phyloP scores from a whole-genome alignment of 495 filamentous ascomycete species.

The Penicillium riverlandense region DNA sequence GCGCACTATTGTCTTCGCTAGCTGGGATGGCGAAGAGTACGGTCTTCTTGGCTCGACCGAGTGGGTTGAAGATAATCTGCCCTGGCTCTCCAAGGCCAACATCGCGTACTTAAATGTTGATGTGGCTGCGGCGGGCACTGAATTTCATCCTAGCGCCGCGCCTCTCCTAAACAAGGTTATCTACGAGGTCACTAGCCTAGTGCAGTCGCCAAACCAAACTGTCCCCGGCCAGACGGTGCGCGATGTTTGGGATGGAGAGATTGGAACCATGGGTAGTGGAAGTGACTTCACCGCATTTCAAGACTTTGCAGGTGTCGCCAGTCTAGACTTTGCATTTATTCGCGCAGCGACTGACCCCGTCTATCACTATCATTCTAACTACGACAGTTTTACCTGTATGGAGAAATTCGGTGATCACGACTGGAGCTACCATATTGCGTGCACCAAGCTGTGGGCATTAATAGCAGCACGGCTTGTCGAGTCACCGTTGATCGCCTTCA shows the following conservation, averaged over 20 bases:
- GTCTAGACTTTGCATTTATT: constrained; percentile 54
- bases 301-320: constrained; percentile 63
- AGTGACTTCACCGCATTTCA: constrained; percentile 73
- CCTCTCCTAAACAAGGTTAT: constrained; percentile 79
- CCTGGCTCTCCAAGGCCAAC: constrained; percentile 70
- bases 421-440: constrained; percentile 55
- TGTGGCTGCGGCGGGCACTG: constrained; percentile 47
- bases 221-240: constrained; percentile 54
- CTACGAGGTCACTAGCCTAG: constrained; percentile 57
- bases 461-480: constrained; percentile 40
- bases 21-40: constrained; percentile 74
- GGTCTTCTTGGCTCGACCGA: constrained; percentile 64
- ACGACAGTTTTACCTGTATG: constrained; percentile 74
- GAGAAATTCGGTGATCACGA: constrained; percentile 57
- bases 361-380: constrained; percentile 76
- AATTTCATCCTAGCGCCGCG: constrained; percentile 44
- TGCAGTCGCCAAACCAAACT: constrained; percentile 73
- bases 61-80: constrained; percentile 77
- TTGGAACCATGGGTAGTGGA: constrained; percentile 62
- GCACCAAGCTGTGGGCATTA: constrained; percentile 50
- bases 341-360: constrained; percentile 38
- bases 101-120: constrained; percentile 72
- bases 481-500: constrained; percentile 40
- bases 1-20: constrained; percentile 69
- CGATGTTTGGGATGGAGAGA: constrained; percentile 51